phyloP scores from a whole-genome alignment of 2,329 filamentous ascomycete genomes.

The Penicillium brevicompactum region DNA sequence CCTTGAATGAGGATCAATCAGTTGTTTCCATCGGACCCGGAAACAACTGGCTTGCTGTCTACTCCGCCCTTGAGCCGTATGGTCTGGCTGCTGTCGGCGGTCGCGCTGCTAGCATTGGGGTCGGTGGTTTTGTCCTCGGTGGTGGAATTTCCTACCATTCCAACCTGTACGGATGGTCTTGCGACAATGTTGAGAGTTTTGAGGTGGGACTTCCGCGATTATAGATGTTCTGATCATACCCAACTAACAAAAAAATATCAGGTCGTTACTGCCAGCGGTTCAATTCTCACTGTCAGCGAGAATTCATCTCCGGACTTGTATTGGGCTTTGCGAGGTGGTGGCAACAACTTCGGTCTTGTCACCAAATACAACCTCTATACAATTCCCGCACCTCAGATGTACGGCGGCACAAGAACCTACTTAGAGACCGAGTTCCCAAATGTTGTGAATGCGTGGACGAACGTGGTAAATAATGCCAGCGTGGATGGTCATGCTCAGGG shows the following conservation, averaged over 20 bases:
- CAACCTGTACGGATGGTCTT: slow-evolving; percentile 37
- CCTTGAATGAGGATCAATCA: slow-evolving; percentile 30
- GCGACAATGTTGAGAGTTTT: slow-evolving; percentile 39
- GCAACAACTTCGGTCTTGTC: slow-evolving; percentile 43
- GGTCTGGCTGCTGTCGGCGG: slow-evolving; percentile 39
- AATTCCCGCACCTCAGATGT: slow-evolving; percentile 40
- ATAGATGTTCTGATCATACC: not conserved
- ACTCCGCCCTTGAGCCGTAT: slow-evolving; percentile 32
- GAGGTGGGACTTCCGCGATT: slow-evolving; percentile 22
- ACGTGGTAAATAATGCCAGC: slow-evolving; percentile 32
- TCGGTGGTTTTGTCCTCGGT: slow-evolving; percentile 25
- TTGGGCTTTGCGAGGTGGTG: slow-evolving; percentile 45
- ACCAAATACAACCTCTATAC: slow-evolving; percentile 46
- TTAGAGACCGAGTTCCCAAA: slow-evolving; percentile 28
- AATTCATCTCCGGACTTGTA: slow-evolving; percentile 39
- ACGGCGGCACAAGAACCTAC: slow-evolving; percentile 41
- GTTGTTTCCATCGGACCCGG: slow-evolving; percentile 36
- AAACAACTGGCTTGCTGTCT: slow-evolving; percentile 39
- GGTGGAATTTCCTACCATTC: slow-evolving; percentile 40
- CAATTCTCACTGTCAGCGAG: slow-evolving; percentile 36
- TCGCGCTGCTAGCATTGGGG: slow-evolving; percentile 25
- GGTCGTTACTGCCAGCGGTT: slow-evolving; percentile 30
- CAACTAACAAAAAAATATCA: not conserved
- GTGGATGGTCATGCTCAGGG: slow-evolving; percentile 39
- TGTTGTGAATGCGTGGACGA: slow-evolving; percentile 36